These are phyloP conservation scores for Erysimum cheiri DNA, from an alignment of 441 rosid genomes.

Conservation along the genomic window DNA sequence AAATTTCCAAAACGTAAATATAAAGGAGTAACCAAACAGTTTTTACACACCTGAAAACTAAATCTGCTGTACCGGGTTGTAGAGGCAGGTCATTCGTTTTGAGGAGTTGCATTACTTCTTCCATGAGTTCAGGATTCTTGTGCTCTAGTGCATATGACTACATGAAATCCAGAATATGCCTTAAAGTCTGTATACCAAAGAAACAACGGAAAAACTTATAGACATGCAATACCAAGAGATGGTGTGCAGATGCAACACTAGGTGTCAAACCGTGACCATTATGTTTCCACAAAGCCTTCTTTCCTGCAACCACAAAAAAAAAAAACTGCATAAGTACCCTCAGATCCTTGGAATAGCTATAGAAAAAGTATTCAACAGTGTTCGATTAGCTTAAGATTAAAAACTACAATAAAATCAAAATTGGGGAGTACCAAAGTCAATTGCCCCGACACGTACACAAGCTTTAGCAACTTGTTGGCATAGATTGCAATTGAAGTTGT, in stretches of 20 bases:
- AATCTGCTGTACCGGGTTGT: conserved; percentile 85
- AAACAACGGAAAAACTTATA: conserved; percentile 6
- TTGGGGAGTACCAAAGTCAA: conserved; percentile 61
- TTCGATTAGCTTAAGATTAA: background rate
- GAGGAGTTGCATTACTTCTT: conserved; percentile 69
- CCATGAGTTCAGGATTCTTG: conserved; percentile 65
- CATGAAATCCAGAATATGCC: conserved; percentile 38
- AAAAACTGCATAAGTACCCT: background rate
- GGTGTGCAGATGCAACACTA: conserved; percentile 74
- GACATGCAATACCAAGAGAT: conserved; percentile 63
- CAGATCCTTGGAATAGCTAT: background rate
- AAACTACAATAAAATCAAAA: background rate
- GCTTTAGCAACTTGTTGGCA: conserved; percentile 80
- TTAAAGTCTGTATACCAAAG: background rate
- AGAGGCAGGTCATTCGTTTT: conserved; percentile 59
- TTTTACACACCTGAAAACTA: conserved; percentile 66
- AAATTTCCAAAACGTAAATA: background rate
- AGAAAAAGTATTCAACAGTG: background rate
- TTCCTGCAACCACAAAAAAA: conserved; percentile 54
- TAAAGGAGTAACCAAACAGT: background rate
- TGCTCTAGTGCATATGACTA: conserved; percentile 76
- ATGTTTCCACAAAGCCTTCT: conserved; percentile 74
- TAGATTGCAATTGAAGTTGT: conserved; percentile 70
- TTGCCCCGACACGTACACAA: conserved; percentile 68
- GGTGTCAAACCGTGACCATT: conserved; percentile 86